phyloP scores from a whole-genome alignment of 208 protist species.

The Naegleria fowleri region DNA sequence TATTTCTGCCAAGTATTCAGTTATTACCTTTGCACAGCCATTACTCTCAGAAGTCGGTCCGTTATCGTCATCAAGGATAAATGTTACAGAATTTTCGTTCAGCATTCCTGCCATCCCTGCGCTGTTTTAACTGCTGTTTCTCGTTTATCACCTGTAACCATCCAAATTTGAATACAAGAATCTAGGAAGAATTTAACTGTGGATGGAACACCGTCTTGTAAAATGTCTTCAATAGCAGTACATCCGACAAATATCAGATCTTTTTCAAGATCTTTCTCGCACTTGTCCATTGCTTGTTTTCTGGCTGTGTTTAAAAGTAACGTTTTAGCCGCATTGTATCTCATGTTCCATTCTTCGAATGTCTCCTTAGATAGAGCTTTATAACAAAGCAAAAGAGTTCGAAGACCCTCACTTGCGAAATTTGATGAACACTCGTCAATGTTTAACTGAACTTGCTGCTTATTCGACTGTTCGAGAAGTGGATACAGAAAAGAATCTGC shows the following conservation, averaged over 20 bases:
- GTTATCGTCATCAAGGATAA: background rate
- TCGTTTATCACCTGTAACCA: slow-evolving; percentile 96
- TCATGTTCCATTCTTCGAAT: slow-evolving; percentile 57
- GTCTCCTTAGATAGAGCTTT: slow-evolving; percentile 40
- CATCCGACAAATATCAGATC: slow-evolving; percentile 75
- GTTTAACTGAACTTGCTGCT: slow-evolving; percentile 51
- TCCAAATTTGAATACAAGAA: slow-evolving; percentile 85
- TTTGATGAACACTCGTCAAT: slow-evolving; percentile 46
- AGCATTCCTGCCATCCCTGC: slow-evolving; percentile 60
- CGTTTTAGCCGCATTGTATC: slow-evolving; percentile 35
- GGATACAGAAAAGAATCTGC: slow-evolving; percentile 54
- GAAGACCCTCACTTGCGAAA: slow-evolving; percentile 56
- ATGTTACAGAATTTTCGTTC: background rate
- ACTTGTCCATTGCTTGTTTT: slow-evolving; percentile 58
- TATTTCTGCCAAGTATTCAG: background rate
- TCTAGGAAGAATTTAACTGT: slow-evolving; percentile 74
- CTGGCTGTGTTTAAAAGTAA: background rate
- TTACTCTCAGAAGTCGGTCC: background rate
- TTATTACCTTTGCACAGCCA: background rate
- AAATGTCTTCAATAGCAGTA: slow-evolving; percentile 88
- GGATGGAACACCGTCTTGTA: slow-evolving; percentile 85
- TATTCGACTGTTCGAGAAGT: slow-evolving; percentile 31
- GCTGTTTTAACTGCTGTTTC: slow-evolving; percentile 94
- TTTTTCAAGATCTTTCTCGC: slow-evolving; percentile 62
- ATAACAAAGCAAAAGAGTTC: slow-evolving; percentile 66